Evolutionary conservation across 305 asterid species (phyloP).

Genomic region (Fraxinus dipetala): DNA sequence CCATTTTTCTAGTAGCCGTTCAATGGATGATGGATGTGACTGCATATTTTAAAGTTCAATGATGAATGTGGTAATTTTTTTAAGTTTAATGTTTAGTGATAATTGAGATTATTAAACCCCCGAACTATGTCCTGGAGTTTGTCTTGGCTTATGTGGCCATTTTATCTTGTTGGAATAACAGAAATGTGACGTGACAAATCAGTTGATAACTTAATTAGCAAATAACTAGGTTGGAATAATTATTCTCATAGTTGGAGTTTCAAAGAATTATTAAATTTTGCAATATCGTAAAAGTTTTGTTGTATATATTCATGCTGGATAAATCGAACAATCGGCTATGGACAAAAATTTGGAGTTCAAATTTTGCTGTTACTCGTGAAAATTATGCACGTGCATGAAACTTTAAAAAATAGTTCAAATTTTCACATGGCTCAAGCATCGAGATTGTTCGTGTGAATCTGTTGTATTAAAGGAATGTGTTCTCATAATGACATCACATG

Average conservation of each 20-base stretch:
- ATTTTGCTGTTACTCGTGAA: too few relatives aligned
- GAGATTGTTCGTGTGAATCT: neutral
- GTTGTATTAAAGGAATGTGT: too few relatives aligned
- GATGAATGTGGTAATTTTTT: too few relatives aligned
- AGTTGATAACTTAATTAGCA: neutral
- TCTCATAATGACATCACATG: too few relatives aligned
- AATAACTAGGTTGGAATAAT: neutral
- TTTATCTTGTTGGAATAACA: neutral
- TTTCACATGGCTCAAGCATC: neutral
- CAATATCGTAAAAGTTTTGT: neutral
- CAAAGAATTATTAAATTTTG: too few relatives aligned
- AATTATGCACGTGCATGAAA: neutral
- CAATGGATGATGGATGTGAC: too few relatives aligned
- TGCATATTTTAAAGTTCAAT: too few relatives aligned
- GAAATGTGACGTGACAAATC: neutral
- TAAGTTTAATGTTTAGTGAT: too few relatives aligned
- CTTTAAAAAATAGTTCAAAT: too few relatives aligned
- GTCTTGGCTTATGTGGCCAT: conserved; percentile 22
- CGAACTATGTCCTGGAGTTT: conserved; percentile 23
- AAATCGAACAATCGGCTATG: too few relatives aligned
- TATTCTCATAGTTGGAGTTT: neutral
- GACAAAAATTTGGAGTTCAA: neutral
- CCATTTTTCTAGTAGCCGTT: too few relatives aligned
- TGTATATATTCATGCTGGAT: neutral
- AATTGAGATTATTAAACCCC: too few relatives aligned